A percentile compares a stretch with the other conserved stretches of the same genome.
These are phyloP conservation scores for Candida glaebosa DNA, from an alignment of 805 yeast genomes.

Conservation along the genomic window DNA sequence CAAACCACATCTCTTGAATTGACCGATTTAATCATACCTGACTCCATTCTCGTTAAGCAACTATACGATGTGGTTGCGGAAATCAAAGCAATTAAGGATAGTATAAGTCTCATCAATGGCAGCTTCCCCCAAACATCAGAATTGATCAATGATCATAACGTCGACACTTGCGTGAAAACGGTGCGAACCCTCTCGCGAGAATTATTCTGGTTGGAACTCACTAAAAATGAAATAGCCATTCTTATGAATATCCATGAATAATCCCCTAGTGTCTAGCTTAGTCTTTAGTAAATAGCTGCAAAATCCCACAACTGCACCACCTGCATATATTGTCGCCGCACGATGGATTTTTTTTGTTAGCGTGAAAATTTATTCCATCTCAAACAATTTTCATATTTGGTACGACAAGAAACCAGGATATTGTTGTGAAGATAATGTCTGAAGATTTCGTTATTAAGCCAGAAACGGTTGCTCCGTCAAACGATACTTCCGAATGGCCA, in stretches of 20 bases:
- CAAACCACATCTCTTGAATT: constrained; percentile 15
- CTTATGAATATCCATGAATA: constrained; percentile 15
- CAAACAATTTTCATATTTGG: constrained; percentile 2
- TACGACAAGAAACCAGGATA: not conserved
- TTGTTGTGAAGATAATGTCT: constrained; percentile 40
- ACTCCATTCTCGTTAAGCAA: constrained; percentile 49
- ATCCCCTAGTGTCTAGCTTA: not conserved
- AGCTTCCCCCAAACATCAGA: constrained; percentile 37
- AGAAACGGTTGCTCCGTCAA: constrained; percentile 70
- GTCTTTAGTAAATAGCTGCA: not conserved
- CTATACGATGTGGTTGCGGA: constrained; percentile 60
- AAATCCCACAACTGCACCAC: constrained; percentile 2
- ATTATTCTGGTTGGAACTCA: constrained; percentile 38
- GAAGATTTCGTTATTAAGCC: constrained; percentile 85
- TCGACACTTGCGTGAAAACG: constrained; percentile 33
- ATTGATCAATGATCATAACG: constrained; percentile 27
- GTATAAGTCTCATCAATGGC: constrained; percentile 54
- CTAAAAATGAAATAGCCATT: constrained; percentile 27
- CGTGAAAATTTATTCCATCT: constrained; percentile 4
- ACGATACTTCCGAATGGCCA: constrained; percentile 95
- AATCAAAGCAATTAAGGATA: constrained; percentile 69
- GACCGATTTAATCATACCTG: constrained; percentile 38
- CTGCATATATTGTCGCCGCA: constrained; percentile 21
- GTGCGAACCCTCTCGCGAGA: constrained; percentile 38
- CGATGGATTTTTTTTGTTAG: constrained; percentile 16